Evolutionary conservation across 1,284 basidiomycete species (phyloP).

Genomic region (Naganishia sp.): DNA sequence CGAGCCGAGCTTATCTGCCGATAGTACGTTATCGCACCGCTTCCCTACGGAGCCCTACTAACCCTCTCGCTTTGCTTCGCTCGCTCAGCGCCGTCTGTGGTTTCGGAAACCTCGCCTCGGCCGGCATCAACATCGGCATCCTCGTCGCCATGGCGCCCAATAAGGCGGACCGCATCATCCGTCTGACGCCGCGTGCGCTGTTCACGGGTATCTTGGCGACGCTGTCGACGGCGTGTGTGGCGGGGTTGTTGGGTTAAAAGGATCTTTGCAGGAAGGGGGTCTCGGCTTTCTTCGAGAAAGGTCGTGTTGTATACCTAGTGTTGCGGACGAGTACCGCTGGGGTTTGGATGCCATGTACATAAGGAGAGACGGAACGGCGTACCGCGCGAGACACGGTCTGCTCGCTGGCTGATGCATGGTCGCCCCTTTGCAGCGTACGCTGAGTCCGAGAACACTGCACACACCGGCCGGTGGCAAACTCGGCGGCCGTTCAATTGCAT

Average conservation of each 20-base stretch:
- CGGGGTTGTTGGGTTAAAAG: slow-evolving; percentile 32
- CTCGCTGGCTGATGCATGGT: too few relatives aligned
- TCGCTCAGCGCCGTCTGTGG: slow-evolving; percentile 78
- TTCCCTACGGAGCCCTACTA: not conserved
- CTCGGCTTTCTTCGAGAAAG: not conserved
- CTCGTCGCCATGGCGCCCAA: slow-evolving; percentile 79
- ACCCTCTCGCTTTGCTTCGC: slow-evolving; percentile 45
- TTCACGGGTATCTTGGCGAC: slow-evolving; percentile 50
- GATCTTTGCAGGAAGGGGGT: not conserved
- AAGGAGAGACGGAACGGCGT: too few relatives aligned
- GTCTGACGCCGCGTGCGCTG: slow-evolving; percentile 73
- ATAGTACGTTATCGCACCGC: slow-evolving; percentile 29
- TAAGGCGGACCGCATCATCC: slow-evolving; percentile 68
- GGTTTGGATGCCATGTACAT: not conserved
- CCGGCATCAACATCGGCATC: slow-evolving; percentile 90
- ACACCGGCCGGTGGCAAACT: too few relatives aligned
- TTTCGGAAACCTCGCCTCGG: slow-evolving; percentile 74
- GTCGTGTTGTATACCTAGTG: slow-evolving; percentile 15
- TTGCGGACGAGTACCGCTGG: slow-evolving; percentile 13
- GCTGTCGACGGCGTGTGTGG: slow-evolving; percentile 38
- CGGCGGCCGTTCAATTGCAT: too few relatives aligned
- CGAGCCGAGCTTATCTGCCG: slow-evolving; percentile 40
- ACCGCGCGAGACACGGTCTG: too few relatives aligned
- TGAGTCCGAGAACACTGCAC: too few relatives aligned
- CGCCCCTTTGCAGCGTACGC: too few relatives aligned